Evolutionary conservation across 2,329 filamentous ascomycete species (phyloP), one percentile per base, ranked within the genome.

Genomic region (Diaporthe sp.): DNA sequence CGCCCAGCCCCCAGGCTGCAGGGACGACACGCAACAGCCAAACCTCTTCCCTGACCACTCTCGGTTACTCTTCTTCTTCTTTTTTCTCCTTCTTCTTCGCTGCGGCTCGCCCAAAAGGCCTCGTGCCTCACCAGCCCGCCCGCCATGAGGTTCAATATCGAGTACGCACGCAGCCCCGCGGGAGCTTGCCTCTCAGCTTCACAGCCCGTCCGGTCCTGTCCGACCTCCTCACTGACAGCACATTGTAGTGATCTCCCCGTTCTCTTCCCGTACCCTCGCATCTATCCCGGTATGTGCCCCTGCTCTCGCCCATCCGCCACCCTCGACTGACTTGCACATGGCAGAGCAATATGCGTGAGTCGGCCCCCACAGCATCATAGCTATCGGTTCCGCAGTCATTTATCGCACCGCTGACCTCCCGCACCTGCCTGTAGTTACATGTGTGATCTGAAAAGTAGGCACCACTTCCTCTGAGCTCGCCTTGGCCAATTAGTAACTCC

Each of bases 241-340:
- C 15, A 28, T 22, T 53, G 58, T 73, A 91, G 89, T 80, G 89
- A 91, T 75, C 83, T 91, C 31, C 88, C 88, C 61, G 85, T 91
- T 71, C 85, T 91, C 79, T 91, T 91, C 78, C 89, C 89, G 28
- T 91, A 91, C 73, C 89, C 89, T 47, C 86, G 87, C 80, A 91
- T 91, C 80, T 70, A 70, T 42, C 65, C 65, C n/a, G 78, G 78
- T 78, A 77, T 60, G 72, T 58, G 9, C 28, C 55, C 71, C 73
- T 70, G 42, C 65, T 76, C 77, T 51, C 78, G 63, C 60, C 65
- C n/a, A 15, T 15, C 8, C 61, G 31, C 17, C 9, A 13, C 34
- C 6, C 49, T 47, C 15, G 55, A 39, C 71, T 77, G 44, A 77
- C 71, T 37, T 6, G 42, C 49, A 37, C 15, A 4, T 58, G 51